A percentile compares a stretch with the other conserved stretches of the same genome.
Evolutionary conservation across 768 basidiomycete genomes (phyloP).

Genomic region (Rhizopogon rudus): DNA sequence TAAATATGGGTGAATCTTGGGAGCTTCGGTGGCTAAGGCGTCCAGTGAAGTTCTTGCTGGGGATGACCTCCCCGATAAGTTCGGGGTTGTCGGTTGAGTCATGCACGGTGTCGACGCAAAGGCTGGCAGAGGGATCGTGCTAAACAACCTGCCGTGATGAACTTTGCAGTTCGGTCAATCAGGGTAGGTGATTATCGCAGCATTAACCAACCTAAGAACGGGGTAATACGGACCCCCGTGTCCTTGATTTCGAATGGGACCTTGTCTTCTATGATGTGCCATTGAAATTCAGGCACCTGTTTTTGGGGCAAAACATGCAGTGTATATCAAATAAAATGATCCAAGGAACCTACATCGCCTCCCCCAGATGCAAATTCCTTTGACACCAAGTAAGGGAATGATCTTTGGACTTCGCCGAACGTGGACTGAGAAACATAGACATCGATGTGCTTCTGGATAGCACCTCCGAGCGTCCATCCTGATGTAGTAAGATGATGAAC

Average conservation of each 20-base stretch:
- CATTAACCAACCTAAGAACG: slow-evolving; percentile 52
- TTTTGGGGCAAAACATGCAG: background rate
- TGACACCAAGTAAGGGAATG: slow-evolving; percentile 80
- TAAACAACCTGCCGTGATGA: slow-evolving; percentile 69
- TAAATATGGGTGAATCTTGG: slow-evolving; percentile 48
- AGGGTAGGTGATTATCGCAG: background rate
- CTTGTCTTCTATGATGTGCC: slow-evolving; percentile 74
- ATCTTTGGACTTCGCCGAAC: slow-evolving; percentile 56
- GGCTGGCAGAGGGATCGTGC: slow-evolving; percentile 31
- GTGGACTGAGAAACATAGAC: slow-evolving; percentile 67
- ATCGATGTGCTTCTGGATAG: slow-evolving; percentile 70
- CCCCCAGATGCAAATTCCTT: slow-evolving; percentile 77
- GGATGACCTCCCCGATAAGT: slow-evolving; percentile 23
- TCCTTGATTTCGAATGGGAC: slow-evolving; percentile 62
- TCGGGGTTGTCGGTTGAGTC: slow-evolving; percentile 33
- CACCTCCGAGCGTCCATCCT: slow-evolving; percentile 70
- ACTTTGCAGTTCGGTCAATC: slow-evolving; percentile 34
- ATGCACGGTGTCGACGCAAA: slow-evolving; percentile 36
- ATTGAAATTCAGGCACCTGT: slow-evolving; percentile 78
- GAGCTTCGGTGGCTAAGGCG: background rate
- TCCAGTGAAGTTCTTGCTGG: slow-evolving; percentile 16
- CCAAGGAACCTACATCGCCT: slow-evolving; percentile 51
- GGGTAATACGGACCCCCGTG: slow-evolving; percentile 58
- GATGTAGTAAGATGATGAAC: slow-evolving; percentile 5
- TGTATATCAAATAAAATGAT: background rate